These are phyloP conservation scores for Phytophthora nicotianae DNA, from an alignment of 352 stramenopile species.

Conservation along the genomic window DNA sequence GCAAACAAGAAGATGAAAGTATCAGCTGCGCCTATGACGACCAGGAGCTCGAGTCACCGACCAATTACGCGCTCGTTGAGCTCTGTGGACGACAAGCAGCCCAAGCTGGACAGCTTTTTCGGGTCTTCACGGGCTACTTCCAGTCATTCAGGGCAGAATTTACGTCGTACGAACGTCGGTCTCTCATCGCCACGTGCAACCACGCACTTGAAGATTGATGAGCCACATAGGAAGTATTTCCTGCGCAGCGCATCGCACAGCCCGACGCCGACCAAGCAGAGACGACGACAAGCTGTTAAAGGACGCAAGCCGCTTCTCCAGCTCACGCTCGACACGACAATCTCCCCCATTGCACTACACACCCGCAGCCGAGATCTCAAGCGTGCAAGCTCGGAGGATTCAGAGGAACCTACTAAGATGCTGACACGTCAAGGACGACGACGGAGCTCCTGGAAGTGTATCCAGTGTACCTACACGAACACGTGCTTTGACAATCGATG, in stretches of 20 bases:
- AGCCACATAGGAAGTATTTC: slow-evolving; percentile 38
- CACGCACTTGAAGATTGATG: slow-evolving; percentile 29
- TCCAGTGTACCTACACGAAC: slow-evolving; percentile 74
- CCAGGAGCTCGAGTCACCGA: slow-evolving; percentile 22
- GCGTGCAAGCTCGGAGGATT: slow-evolving; percentile 20
- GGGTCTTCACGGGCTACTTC: slow-evolving; percentile 19
- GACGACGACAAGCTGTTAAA: slow-evolving; percentile 25
- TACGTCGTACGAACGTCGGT: slow-evolving; percentile 18
- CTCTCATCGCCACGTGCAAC: slow-evolving; percentile 23
- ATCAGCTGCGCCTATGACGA: slow-evolving; percentile 7
- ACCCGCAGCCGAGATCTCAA: slow-evolving; percentile 34
- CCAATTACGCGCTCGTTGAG: slow-evolving; percentile 35
- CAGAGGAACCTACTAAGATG: slow-evolving; percentile 35
- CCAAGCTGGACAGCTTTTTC: slow-evolving; percentile 54
- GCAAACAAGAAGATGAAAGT: slow-evolving; percentile 19
- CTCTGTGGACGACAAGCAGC: slow-evolving; percentile 40
- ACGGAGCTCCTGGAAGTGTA: slow-evolving; percentile 56
- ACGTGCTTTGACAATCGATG: slow-evolving; percentile 73
- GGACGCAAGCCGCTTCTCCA: slow-evolving; percentile 42
- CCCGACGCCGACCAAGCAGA: slow-evolving; percentile 36
- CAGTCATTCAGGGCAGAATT: slow-evolving; percentile 24
- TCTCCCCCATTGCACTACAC: slow-evolving; percentile 39
- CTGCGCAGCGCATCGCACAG: slow-evolving; percentile 41
- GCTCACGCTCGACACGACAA: slow-evolving; percentile 42
- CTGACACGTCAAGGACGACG: slow-evolving; percentile 40